Evolutionary conservation across 2,329 filamentous ascomycete genomes (phyloP).

Genomic region (Beauveria rudraprayagi): DNA sequence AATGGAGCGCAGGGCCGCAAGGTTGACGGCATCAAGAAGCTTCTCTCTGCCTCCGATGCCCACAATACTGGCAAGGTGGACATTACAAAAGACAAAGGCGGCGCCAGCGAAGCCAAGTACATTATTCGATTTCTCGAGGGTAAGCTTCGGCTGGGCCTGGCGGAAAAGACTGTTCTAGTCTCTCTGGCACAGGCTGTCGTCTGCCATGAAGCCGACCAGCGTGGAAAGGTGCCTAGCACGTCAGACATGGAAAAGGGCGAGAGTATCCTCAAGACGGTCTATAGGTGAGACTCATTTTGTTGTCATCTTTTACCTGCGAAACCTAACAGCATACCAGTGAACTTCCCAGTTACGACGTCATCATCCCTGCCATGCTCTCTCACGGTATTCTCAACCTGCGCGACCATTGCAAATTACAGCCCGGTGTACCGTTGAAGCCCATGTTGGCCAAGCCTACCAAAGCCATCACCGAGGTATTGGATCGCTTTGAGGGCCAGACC

Average conservation of each 20-base stretch:
- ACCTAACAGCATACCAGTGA: slow-evolving; percentile 53
- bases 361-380: slow-evolving; percentile 81
- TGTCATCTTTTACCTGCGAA: not conserved
- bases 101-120: slow-evolving; percentile 89
- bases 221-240: slow-evolving; percentile 63
- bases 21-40: slow-evolving; percentile 90
- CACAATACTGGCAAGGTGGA: slow-evolving; percentile 70
- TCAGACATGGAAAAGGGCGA: slow-evolving; percentile 78
- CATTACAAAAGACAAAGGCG: slow-evolving; percentile 86
- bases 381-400: slow-evolving; percentile 77
- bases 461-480: slow-evolving; percentile 92
- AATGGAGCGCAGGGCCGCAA: slow-evolving; percentile 85
- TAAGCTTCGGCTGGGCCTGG: slow-evolving; percentile 83
- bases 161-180: slow-evolving; percentile 86
- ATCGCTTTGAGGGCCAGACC: slow-evolving; percentile 88
- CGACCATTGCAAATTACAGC: slow-evolving; percentile 82
- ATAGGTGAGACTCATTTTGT: slow-evolving; percentile 49
- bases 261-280: slow-evolving; percentile 78
- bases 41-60: slow-evolving; percentile 83
- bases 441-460: slow-evolving; percentile 99
- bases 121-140: slow-evolving; percentile 90
- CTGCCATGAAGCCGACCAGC: slow-evolving; percentile 67
- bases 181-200: slow-evolving; percentile 84
- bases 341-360: slow-evolving; percentile 88
- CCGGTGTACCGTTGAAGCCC: slow-evolving; percentile 90